Conservation (phyloP, 1,284 basidiomycete genomes). For the Microstroma glucosiphilum region DNA sequence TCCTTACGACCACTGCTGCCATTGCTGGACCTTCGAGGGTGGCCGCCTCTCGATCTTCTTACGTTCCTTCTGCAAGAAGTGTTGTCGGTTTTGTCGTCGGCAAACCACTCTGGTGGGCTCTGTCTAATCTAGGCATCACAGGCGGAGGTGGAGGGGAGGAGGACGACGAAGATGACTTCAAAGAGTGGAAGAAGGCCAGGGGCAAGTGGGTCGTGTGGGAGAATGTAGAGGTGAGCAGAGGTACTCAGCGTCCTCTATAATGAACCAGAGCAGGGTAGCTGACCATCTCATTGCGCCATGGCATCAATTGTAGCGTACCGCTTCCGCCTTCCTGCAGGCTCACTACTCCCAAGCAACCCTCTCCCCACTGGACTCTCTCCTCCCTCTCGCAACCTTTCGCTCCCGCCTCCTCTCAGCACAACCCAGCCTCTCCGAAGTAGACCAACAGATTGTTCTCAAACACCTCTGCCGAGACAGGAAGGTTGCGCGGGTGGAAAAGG, state of each 20-base stretch:
- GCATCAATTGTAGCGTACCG: conserved; percentile 2
- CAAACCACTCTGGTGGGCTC: conserved; percentile 59
- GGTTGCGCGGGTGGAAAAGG: conserved; percentile 58
- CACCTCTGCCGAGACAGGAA: conserved; percentile 71
- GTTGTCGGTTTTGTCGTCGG: conserved; percentile 10
- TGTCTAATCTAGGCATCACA: conserved; percentile 69
- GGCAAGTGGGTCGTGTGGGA: conserved; percentile 71
- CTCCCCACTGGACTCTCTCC: conserved; percentile 21
- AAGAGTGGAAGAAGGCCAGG: conserved; percentile 61
- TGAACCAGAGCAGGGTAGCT: not conserved
- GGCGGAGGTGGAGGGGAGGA: conserved; percentile 57
- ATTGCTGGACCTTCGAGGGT: conserved; percentile 60
- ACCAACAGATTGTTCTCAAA: conserved; percentile 66
- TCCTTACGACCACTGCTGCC: conserved; percentile 60
- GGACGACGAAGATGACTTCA: conserved; percentile 57
- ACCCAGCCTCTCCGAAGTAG: conserved; percentile 56
- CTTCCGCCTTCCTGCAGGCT: conserved; percentile 17
- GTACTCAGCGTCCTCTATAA: conserved; percentile 52
- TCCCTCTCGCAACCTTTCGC: conserved; percentile 16
- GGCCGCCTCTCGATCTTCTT: conserved; percentile 6
- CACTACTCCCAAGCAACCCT: conserved; percentile 11
- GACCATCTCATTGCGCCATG: no score
- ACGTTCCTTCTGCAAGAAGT: conserved; percentile 10
- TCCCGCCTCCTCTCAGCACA: conserved; percentile 10
- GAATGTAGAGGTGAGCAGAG: conserved; percentile 57